phyloP scores from a whole-genome alignment of 2,329 filamentous ascomycete species.

The Beauveria sp. region DNA sequence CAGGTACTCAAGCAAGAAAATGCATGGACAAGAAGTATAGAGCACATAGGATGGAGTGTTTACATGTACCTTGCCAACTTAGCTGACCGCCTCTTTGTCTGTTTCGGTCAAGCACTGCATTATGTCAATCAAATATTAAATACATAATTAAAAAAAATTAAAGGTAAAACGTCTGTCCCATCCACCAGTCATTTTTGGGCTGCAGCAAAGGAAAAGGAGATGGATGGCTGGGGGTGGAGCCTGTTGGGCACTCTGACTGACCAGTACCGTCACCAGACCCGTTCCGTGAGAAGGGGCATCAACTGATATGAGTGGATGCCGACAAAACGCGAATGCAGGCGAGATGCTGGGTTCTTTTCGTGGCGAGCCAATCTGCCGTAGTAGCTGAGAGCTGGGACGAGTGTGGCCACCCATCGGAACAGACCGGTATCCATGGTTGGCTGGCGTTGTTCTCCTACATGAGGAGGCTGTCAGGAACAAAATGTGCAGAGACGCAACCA shows the following conservation, averaged over 20 bases:
- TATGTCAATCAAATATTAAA: background rate
- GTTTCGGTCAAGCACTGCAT: background rate
- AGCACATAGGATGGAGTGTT: background rate
- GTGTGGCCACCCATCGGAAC: background rate
- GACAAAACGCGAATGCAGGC: background rate
- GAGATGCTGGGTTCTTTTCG: background rate
- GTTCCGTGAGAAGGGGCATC: background rate
- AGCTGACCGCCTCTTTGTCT: conserved; percentile 5
- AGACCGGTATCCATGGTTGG: conserved; percentile 1
- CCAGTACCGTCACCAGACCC: conserved; percentile 12
- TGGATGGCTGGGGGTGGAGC: conserved; percentile 12
- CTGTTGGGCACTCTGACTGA: conserved; percentile 10
- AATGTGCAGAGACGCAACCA: background rate
- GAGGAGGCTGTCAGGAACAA: background rate
- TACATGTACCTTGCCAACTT: background rate
- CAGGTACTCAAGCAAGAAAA: background rate
- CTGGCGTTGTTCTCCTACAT: background rate
- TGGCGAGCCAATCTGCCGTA: background rate
- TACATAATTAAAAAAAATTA: background rate
- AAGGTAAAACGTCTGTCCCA: background rate
- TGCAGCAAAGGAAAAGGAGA: background rate
- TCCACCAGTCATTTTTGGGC: conserved; percentile 5
- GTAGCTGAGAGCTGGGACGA: background rate
- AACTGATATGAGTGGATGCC: conserved; percentile 4
- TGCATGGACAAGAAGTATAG: background rate